These are phyloP conservation scores for Fomitopsis palustris DNA, from an alignment of 1,284 basidiomycete genomes.

Conservation along the genomic window DNA sequence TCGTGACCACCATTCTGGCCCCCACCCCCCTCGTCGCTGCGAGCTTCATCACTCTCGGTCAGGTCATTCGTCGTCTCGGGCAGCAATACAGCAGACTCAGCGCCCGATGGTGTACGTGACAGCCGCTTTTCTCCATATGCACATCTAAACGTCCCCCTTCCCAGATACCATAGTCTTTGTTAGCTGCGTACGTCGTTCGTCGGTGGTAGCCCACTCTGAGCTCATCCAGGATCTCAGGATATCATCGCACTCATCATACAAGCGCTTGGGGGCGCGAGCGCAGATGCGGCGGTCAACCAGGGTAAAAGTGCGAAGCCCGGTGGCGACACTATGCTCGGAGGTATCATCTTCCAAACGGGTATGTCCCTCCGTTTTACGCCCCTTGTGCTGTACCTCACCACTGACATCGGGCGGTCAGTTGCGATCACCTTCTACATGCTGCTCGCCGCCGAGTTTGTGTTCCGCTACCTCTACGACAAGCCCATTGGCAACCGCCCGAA, in stretches of 20 bases:
- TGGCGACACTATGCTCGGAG: constrained; percentile 50
- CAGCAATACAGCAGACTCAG: constrained; percentile 25
- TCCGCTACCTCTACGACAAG: constrained; percentile 36
- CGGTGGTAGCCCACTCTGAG: no score
- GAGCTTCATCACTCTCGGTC: constrained; percentile 45
- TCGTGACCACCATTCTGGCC: constrained; percentile 38
- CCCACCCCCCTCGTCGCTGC: constrained; percentile 48
- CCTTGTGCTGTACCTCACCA: not conserved
- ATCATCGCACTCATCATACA: constrained; percentile 50
- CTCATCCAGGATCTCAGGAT: constrained; percentile 34
- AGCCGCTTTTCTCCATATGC: not conserved
- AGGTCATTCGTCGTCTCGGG: constrained; percentile 40
- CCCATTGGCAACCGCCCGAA: constrained; percentile 29
- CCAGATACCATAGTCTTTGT: constrained; percentile 51
- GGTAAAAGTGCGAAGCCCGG: constrained; percentile 32
- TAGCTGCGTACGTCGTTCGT: constrained; percentile 33
- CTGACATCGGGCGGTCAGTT: constrained; percentile 19
- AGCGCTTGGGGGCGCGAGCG: constrained; percentile 50
- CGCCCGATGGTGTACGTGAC: constrained; percentile 36
- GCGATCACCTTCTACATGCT: constrained; percentile 42
- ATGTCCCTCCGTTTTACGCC: constrained; percentile 13
- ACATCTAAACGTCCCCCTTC: not conserved
- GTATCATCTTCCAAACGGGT: constrained; percentile 55
- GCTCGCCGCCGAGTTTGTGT: constrained; percentile 43
- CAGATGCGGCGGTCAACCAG: constrained; percentile 33